Percentiles rank a stretch among this genome's conserved stretches.
These are phyloP conservation scores for Zymoseptoria pseudotritici DNA, from an alignment of 2,329 filamentous ascomycete species.

Conservation along the genomic window DNA sequence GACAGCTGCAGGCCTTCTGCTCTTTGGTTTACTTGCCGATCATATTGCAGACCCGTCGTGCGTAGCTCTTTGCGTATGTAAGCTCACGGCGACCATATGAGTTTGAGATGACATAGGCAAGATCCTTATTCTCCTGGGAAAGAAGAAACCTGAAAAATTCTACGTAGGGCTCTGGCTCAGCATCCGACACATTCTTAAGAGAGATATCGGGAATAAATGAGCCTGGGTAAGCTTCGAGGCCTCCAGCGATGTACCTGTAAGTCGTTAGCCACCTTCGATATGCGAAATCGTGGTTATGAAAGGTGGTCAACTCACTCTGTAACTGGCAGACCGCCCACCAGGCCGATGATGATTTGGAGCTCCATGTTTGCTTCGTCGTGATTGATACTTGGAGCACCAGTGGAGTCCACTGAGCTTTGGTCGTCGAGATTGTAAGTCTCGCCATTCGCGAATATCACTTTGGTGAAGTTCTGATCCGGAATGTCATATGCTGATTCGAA, in stretches of 20 bases:
- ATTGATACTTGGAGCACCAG: slow-evolving; percentile 3
- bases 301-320: slow-evolving; percentile 34
- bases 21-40: slow-evolving; percentile 36
- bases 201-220: slow-evolving; percentile 43
- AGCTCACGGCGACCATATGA: slow-evolving; percentile 62
- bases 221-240: slow-evolving; percentile 31
- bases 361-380: slow-evolving; percentile 54
- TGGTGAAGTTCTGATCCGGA: slow-evolving; percentile 39
- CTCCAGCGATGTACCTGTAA: slow-evolving; percentile 2
- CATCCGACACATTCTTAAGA: slow-evolving; percentile 30
- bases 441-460: slow-evolving; percentile 17
- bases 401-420: slow-evolving; percentile 3
- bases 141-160: slow-evolving; percentile 53
- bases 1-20: slow-evolving; percentile 48
- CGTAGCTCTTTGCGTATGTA: slow-evolving; percentile 52
- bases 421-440: slow-evolving; percentile 10
- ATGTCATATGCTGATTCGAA: slow-evolving; percentile 38
- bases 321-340: slow-evolving; percentile 48
- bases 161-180: slow-evolving; percentile 61
- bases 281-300: not conserved
- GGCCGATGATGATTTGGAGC: slow-evolving; percentile 53
- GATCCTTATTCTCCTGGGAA: slow-evolving; percentile 35
- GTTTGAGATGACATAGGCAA: slow-evolving; percentile 56
- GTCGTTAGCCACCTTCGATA: not conserved
- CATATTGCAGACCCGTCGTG: slow-evolving; percentile 54